Base-by-base conservation (phyloP, 106 monocot species). In the Phalaenopsis equestris region DNA sequence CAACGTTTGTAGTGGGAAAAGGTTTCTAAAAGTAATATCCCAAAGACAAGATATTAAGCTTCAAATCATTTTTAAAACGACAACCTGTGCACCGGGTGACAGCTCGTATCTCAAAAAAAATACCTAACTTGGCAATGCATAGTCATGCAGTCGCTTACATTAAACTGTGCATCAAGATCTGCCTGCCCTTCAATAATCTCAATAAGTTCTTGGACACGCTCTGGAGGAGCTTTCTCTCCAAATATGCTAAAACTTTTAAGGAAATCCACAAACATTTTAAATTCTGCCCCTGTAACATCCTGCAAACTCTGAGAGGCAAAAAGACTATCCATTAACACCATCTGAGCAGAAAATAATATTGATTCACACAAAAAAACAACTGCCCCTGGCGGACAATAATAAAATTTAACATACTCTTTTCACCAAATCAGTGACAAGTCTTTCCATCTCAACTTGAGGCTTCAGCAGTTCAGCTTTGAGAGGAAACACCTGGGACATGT, bases 181-280 rank as follows among this genome's bases (percentile, higher is more conserved):
- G 99, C 99, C 80, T 99, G 99, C 42, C 83, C 93, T 91, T 99
- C 95, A 76, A 99, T 93, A 23, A 99, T 91, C 82, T 91, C 93
- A 87, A 90, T 93, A 52, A 99, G 82, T 89, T 99, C 99, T 81
- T 93, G 95, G 39, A 95, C 83, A 68, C 87, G 84, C 78, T 95
- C 99, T 72, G 82, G 82, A 84, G 95, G 88, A 75, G 95, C 91
- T 72, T 72, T 75, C 21, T 86, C 85, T 19, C 91, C 95, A 90
- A 99, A 99, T 78, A 99, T 88, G 73, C 88, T 99, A 81, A 99
- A 93, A 83, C 86, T 93, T 78, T 83, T 91, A 79, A 99, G 83
- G 78, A 99, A 99, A 72, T 95, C 99, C 88, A 99, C 95, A 77
- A 99, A 99, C 78, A 99, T 85, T 84, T 93, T 93, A 81, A 99